Base-by-base conservation (phyloP, 1,284 basidiomycete species). In the Prillingera fragicola region DNA sequence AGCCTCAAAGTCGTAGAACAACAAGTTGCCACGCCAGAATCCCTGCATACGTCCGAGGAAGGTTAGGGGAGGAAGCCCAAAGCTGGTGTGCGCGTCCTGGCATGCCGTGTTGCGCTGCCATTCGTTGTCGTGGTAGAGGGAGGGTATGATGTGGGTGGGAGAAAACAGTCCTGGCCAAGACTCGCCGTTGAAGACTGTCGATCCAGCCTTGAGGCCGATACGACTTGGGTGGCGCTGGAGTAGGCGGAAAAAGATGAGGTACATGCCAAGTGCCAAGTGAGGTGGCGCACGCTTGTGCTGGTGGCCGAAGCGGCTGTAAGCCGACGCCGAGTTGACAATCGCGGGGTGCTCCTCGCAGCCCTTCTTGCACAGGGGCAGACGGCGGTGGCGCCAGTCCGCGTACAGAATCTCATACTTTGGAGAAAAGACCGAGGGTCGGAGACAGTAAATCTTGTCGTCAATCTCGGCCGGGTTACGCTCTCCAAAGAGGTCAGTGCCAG, bases 1-100 rank as follows among this genome's bases (percentile, higher is more conserved):
- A 25, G 69, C 66, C 34, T 75, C 73, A 48, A 76, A 76, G 54
- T 77, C 74, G 55, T 75, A 76, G 52, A 76, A 77, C 36, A 73
- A 60, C 51, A 75, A 74, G n/a, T 72, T 63, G 2, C 75, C 76
- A 36, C 75, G 69, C 74, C 75, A 78, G 31, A 63, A 68, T 0
- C 76, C 76, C 24, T 69, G 51, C n/a, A 77, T 48, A 21, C 64
- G 54, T 26, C 73, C 72, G 2, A 60, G 55, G 48, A 67, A 73
- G 31, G 68, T 63, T 9, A 72, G 47, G 0, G 71, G 61, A 1
- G 71, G 69, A 8, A 77, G 56, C 7, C 75, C 75, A 3, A 57
- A 63, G 0, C 70, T 71, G 14, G 56, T 57, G 44, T 68, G 62
- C 0, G 76, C 71, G 35, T 74, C 70, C 35, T 69, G 65, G 51